phyloP scores from a whole-genome alignment of 106 monocot species.

The Iris macrosiphon region DNA sequence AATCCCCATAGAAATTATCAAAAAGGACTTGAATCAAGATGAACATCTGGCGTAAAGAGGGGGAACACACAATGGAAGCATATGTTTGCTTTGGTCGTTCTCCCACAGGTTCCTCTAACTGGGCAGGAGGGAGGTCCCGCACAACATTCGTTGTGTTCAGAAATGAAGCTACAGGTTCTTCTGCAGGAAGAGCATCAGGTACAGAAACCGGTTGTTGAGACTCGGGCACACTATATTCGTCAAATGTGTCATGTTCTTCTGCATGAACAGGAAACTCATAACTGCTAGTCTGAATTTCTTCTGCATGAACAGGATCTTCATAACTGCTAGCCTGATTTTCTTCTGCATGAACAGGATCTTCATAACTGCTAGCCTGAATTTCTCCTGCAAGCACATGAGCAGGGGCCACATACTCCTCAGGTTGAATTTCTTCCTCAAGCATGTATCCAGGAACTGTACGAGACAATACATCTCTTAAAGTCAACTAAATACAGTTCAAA shows the following conservation, averaged over 20 bases:
- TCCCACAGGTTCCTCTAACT: slow-evolving; percentile 27
- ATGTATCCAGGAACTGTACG: slow-evolving; percentile 25
- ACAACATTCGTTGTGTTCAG: slow-evolving; percentile 12
- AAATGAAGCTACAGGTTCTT: slow-evolving; percentile 31
- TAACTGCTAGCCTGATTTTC: too few relatives aligned
- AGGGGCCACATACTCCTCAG: slow-evolving; percentile 13
- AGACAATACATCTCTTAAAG: too few relatives aligned
- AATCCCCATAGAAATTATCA: not conserved
- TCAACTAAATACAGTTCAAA: too few relatives aligned
- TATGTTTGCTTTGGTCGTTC: slow-evolving; percentile 69
- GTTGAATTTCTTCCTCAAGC: slow-evolving; percentile 21
- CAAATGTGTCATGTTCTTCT: slow-evolving; percentile 34
- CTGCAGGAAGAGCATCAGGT: slow-evolving; percentile 14
- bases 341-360: too few relatives aligned
- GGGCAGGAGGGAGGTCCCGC: slow-evolving; percentile 8
- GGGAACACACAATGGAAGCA: slow-evolving; percentile 64
- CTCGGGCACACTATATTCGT: slow-evolving; percentile 40
- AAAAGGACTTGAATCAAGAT: not conserved
- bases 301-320: too few relatives aligned
- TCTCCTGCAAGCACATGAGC: slow-evolving; percentile 21
- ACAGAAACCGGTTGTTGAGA: slow-evolving; percentile 8
- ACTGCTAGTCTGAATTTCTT: too few relatives aligned
- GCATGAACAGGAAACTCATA: slow-evolving; percentile 11
- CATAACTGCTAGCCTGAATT: slow-evolving; percentile 13
- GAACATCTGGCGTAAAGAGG: too few relatives aligned